phyloP scores from a whole-genome alignment of 768 basidiomycete genomes.

The Boletus vinaceobasis region DNA sequence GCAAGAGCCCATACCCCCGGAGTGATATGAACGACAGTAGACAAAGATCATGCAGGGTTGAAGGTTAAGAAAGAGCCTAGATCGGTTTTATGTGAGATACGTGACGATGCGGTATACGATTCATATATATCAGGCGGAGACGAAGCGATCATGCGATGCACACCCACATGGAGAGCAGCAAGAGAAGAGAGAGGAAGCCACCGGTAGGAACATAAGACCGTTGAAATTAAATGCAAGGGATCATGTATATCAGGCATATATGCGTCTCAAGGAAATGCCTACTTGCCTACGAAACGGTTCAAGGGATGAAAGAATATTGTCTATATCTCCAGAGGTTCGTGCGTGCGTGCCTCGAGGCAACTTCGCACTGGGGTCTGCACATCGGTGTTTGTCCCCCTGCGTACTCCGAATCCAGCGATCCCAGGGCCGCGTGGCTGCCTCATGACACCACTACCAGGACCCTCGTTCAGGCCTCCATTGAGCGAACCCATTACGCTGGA shows the following conservation, averaged over 20 bases:
- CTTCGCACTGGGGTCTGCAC: conserved; percentile 45
- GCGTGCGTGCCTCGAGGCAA: conserved; percentile 79
- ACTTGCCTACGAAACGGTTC: conserved; percentile 16
- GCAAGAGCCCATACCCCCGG: neutral
- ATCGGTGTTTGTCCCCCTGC: conserved; percentile 40
- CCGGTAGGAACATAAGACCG: conserved; percentile 9
- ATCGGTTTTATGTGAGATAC: conserved; percentile 13
- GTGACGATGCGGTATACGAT: conserved; percentile 28
- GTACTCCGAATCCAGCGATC: conserved; percentile 64
- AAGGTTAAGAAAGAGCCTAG: neutral
- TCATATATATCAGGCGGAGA: conserved; percentile 16
- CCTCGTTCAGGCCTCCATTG: conserved; percentile 44
- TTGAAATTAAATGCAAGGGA: conserved; percentile 23
- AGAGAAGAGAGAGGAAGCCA: conserved; percentile 1
- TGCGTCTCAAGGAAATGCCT: conserved; percentile 19
- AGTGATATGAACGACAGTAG: neutral
- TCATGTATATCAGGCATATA: conserved; percentile 26
- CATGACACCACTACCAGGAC: conserved; percentile 50
- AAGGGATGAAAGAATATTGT: conserved; percentile 4
- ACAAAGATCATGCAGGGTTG: conserved; percentile 3
- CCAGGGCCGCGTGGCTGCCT: conserved; percentile 87
- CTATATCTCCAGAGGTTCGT: conserved; percentile 84
- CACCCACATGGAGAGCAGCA: conserved; percentile 17
- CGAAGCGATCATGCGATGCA: conserved; percentile 8
- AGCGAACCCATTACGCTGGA: conserved; percentile 44